These are phyloP conservation scores for Eimeria acervulina DNA, from an alignment of 169 alveolate species.

Conservation along the genomic window DNA sequence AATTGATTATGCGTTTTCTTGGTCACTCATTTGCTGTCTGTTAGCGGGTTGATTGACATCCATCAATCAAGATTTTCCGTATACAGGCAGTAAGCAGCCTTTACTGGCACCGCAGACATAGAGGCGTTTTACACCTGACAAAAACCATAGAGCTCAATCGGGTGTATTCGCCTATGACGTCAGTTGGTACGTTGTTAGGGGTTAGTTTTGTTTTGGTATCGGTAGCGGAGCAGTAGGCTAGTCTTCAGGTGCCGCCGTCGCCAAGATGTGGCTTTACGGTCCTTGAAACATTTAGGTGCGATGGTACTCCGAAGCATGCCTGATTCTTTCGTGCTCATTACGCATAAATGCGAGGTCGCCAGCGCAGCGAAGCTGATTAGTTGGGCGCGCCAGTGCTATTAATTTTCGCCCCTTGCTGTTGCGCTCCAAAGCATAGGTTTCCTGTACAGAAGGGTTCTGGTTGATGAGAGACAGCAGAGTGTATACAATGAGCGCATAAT, in stretches of 20 bases:
- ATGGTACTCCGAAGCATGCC: neutral
- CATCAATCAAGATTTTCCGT: neutral
- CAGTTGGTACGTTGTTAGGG: neutral
- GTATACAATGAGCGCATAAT: neutral
- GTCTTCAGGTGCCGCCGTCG: neutral
- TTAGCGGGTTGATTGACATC: neutral
- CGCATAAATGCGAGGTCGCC: neutral
- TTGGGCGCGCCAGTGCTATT: neutral
- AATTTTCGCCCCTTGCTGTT: neutral
- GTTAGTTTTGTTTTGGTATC: neutral
- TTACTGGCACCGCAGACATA: neutral
- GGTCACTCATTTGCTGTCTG: neutral
- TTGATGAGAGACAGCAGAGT: neutral
- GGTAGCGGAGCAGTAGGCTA: neutral
- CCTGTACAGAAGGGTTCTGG: neutral
- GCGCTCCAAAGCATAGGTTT: neutral
- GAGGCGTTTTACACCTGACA: neutral
- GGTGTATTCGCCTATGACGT: neutral
- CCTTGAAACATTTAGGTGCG: neutral
- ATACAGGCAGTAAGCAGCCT: neutral
- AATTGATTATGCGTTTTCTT: neutral
- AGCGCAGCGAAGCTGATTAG: neutral
- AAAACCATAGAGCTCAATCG: neutral
- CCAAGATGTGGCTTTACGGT: neutral
- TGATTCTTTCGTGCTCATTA: neutral